These are phyloP conservation scores for Cyamopsis tetragonoloba DNA, from an alignment of 306 rosid species.

Conservation along the genomic window DNA sequence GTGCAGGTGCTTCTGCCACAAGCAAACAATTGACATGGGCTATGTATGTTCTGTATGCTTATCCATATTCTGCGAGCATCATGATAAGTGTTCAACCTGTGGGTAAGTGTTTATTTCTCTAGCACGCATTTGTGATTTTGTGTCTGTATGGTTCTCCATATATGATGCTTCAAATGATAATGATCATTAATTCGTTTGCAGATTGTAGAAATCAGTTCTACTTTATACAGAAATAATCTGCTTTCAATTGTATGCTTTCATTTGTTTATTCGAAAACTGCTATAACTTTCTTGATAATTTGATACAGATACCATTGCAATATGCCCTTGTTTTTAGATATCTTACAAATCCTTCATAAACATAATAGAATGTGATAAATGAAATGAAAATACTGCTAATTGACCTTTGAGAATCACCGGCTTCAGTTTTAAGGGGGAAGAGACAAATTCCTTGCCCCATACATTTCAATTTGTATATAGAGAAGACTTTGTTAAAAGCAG, in stretches of 20 bases:
- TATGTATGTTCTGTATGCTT: constrained; percentile 92
- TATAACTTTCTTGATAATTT: neutral
- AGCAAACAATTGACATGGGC: constrained; percentile 94
- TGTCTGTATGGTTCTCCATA: neutral
- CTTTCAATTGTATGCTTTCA: neutral
- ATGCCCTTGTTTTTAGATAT: neutral
- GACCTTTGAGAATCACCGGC: neutral
- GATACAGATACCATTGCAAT: neutral
- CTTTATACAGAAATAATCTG: constrained; percentile 3
- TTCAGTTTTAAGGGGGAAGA: neutral
- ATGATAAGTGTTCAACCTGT: constrained; percentile 94
- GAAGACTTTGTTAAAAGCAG: neutral
- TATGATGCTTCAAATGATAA: constrained; percentile 5
- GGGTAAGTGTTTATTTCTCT: constrained; percentile 60
- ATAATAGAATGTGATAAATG: neutral
- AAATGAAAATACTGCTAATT: neutral
- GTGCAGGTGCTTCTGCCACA: constrained; percentile 99
- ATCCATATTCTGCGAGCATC: constrained; percentile 96
- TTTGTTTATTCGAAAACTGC: neutral
- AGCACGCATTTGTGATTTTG: neutral
- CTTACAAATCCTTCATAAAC: neutral
- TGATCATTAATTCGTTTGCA: neutral
- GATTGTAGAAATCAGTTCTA: neutral
- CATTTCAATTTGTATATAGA: neutral
- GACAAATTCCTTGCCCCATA: neutral